These are phyloP conservation scores for Ceratocystis colombiana DNA, from an alignment of 2,329 filamentous ascomycete species.

Conservation along the genomic window DNA sequence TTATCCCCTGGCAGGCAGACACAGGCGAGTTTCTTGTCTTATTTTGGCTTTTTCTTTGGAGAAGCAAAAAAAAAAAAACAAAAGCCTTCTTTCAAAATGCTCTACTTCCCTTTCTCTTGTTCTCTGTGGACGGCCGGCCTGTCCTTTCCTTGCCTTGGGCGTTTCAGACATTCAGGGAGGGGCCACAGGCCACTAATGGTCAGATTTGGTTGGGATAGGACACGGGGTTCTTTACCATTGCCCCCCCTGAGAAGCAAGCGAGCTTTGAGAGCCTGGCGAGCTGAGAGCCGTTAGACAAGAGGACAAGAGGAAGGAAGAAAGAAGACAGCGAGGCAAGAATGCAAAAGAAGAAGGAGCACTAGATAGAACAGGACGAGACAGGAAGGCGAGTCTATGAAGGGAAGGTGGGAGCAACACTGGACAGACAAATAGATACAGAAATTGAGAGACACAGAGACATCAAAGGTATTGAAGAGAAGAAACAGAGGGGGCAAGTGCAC, in stretches of 20 bases:
- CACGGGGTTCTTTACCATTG: neutral
- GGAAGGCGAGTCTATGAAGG: neutral
- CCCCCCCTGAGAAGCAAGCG: slow-evolving; percentile 5
- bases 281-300: slow-evolving; percentile 6
- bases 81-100: neutral
- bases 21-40: neutral
- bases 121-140: neutral
- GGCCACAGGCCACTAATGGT: slow-evolving; percentile 1
- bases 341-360: neutral
- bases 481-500: neutral
- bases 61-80: neutral
- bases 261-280: slow-evolving; percentile 4
- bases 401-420: neutral
- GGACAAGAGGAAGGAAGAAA: slow-evolving; percentile 7
- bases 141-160: slow-evolving; percentile 8
- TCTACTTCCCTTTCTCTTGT: neutral
- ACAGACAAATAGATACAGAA: neutral
- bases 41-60: neutral
- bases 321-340: slow-evolving; percentile 4
- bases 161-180: slow-evolving; percentile 15
- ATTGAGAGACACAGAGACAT: too few species aligned
- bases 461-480: neutral
- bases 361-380: neutral
- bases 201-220: slow-evolving; percentile 3
- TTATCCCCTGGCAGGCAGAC: neutral